Base-by-base conservation (phyloP, 768 basidiomycete species). In the Chiua virens region DNA sequence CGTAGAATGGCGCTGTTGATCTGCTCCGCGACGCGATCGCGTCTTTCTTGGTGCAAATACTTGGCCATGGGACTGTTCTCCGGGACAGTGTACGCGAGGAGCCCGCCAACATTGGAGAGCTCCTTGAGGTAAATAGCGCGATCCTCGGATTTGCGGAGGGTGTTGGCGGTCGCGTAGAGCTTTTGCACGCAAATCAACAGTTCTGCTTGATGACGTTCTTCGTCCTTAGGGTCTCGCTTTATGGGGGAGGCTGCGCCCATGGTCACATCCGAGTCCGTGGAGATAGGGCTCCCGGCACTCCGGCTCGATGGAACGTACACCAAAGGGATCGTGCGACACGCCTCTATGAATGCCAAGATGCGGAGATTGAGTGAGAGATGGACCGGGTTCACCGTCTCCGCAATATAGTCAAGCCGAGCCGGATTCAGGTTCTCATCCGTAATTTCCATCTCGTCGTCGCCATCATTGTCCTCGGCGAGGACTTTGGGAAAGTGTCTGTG, bases 311-410 rank as follows among this genome's bases (percentile, higher is more conserved):
- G 71, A 56, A 34, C 67, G 59, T 78, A 79, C 4, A 71, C 70
- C 17, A 91, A 75, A 4, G 89, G 87, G 13, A 79, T 65, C 3
- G 87, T 87, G 25, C 92, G 83, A 56, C 91, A 84, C 20, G 85
- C 79, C 68, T 98, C 95, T 61, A 90, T 85, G 72, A 97, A 98
- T 2, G 82, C 81, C 37, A 89, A 85, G 42, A 97, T 89, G 44
- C 86, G 87, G 35, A 98, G 83, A 64, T 97, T 94, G 54, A 98
- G 79, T 17, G 75, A 73, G 46, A 96, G 76, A 59, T 93, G 90
- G 2, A 74, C 67, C n/a, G 92, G 87, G 42, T 86, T 77, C 7
- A 92, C 86, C 2, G 81, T 86, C 4, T 82, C 71, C 22, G 80
- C 72, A 20, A 79, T 66, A 55, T 82, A 86, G 49, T 78, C 69